A percentile compares a stretch with the other conserved stretches of the same genome.
phyloP scores from a whole-genome alignment of 176 grass and related monocot species.

The Oryza officinalis region DNA sequence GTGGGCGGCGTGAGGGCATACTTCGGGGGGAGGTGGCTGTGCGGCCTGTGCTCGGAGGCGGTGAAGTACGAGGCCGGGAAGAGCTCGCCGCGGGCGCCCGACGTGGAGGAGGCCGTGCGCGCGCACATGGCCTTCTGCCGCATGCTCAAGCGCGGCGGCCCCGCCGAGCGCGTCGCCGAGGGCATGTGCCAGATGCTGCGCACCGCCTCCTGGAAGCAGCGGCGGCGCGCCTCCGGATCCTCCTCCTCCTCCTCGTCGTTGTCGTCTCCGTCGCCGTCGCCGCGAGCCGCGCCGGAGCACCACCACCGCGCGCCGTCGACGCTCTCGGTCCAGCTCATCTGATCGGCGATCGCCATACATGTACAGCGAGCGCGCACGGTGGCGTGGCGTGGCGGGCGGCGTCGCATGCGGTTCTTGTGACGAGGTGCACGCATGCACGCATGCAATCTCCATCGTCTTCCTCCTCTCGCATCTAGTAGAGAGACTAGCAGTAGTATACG shows the following conservation, averaged over 20 bases:
- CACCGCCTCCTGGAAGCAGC: constrained; percentile 41
- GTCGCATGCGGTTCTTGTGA: not conserved
- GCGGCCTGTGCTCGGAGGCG: constrained; percentile 77
- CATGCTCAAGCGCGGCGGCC: constrained; percentile 52
- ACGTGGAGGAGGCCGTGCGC: constrained; percentile 61
- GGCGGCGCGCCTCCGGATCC: not conserved
- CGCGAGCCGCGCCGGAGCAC: constrained; percentile 24
- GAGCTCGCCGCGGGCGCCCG: not conserved
- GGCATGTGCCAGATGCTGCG: constrained; percentile 87
- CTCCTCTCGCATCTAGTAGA: not conserved
- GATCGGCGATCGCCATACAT: not conserved
- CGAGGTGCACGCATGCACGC: not conserved
- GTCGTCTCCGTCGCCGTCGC: not conserved
- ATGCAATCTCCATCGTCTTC: not conserved
- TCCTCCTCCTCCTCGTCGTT: too few relatives aligned
- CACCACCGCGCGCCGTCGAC: constrained; percentile 9
- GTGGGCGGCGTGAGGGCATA: constrained; percentile 46
- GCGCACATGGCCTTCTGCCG: constrained; percentile 79
- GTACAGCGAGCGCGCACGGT: too few relatives aligned
- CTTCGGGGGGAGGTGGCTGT: constrained; percentile 74
- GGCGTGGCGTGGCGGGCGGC: not conserved
- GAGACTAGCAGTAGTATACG: not conserved
- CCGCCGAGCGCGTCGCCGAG: constrained; percentile 63
- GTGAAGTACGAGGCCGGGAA: constrained; percentile 77
- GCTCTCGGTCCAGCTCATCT: not conserved